These are phyloP conservation scores for Penicillium pancosmium DNA, from an alignment of 495 filamentous ascomycete genomes.

Conservation along the genomic window DNA sequence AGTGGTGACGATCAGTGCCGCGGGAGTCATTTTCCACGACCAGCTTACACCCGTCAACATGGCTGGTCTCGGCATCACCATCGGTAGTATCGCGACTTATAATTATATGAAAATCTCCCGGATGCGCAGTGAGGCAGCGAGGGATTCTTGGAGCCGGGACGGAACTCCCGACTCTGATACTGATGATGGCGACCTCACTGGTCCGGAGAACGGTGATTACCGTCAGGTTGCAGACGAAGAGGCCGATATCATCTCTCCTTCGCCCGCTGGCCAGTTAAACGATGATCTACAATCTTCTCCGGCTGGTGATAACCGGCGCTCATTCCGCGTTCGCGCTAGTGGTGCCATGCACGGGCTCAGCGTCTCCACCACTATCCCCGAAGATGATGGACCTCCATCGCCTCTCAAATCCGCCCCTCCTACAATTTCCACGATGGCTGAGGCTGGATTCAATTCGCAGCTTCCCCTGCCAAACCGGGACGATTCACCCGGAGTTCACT, in stretches of 20 bases:
- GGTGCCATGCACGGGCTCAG: conserved; percentile 38
- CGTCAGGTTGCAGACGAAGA: conserved; percentile 31
- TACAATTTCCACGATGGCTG: conserved; percentile 33
- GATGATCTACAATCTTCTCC: conserved; percentile 36
- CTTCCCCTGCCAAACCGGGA: conserved; percentile 17
- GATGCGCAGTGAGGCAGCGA: conserved; percentile 73
- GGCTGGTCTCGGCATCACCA: conserved; percentile 83
- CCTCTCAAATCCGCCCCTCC: conserved; percentile 41
- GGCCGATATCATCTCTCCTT: conserved; percentile 24
- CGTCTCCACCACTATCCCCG: conserved; percentile 38
- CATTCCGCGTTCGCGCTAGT: conserved; percentile 42
- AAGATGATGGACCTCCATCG: conserved; percentile 31
- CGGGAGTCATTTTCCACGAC: conserved; percentile 87
- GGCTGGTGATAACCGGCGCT: conserved; percentile 33
- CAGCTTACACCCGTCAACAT: conserved; percentile 87
- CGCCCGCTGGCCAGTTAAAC: conserved; percentile 21
- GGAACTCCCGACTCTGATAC: conserved; percentile 36
- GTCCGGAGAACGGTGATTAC: conserved; percentile 32
- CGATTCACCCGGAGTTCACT: conserved; percentile 28
- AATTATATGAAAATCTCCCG: conserved; percentile 92
- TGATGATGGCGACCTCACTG: conserved; percentile 31
- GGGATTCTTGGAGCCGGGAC: conserved; percentile 32
- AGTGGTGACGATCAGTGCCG: conserved; percentile 92
- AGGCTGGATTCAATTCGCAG: conserved; percentile 28
- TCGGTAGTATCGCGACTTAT: conserved; percentile 82